These are phyloP conservation scores for Fragaria nilgerrensis DNA, from an alignment of 306 rosid species.

Conservation along the genomic window DNA sequence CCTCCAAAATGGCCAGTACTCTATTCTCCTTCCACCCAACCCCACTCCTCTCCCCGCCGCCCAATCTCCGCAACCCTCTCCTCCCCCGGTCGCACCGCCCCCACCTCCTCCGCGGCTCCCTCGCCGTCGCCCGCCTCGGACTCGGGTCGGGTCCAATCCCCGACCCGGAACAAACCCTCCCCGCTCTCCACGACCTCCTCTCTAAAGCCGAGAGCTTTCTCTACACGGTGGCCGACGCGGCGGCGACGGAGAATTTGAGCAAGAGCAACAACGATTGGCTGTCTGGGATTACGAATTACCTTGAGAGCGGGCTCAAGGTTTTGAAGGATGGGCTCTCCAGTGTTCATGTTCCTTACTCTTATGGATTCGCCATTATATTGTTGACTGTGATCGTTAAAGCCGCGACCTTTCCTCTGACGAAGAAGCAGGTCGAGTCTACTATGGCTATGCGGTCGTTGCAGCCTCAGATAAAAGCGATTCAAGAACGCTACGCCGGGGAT, in stretches of 20 bases:
- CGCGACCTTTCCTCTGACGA: conserved; percentile 23
- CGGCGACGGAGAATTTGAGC: conserved; percentile 55
- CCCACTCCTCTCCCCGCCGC: conserved; percentile 40
- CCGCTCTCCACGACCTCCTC: conserved; percentile 45
- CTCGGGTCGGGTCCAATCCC: conserved; percentile 55
- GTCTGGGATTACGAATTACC: conserved; percentile 75
- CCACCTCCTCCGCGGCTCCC: conserved; percentile 58
- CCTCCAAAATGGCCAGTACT: conserved; percentile 44
- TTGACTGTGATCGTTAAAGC: conserved; percentile 17
- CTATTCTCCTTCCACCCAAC: conserved; percentile 46
- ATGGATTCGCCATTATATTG: conserved; percentile 95
- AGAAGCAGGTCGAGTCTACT: conserved; percentile 80
- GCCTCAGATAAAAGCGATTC: conserved; percentile 87
- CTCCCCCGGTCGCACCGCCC: conserved; percentile 41
- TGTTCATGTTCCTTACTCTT: conserved; percentile 79
- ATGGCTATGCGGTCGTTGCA: conserved; percentile 91
- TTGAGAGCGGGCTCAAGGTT: conserved; percentile 80
- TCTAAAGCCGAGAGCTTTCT: conserved; percentile 68
- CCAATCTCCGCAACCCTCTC: conserved; percentile 34
- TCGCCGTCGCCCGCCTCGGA: conserved; percentile 53
- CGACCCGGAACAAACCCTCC: conserved; percentile 51
- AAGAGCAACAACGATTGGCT: conserved; percentile 74
- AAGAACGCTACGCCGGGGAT: conserved; percentile 81
- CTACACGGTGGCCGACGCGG: conserved; percentile 87
- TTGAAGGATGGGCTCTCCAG: conserved; percentile 81